These are phyloP conservation scores for Magnusiomyces clavatus DNA, from an alignment of 1,139 yeast species.

Conservation along the genomic window DNA sequence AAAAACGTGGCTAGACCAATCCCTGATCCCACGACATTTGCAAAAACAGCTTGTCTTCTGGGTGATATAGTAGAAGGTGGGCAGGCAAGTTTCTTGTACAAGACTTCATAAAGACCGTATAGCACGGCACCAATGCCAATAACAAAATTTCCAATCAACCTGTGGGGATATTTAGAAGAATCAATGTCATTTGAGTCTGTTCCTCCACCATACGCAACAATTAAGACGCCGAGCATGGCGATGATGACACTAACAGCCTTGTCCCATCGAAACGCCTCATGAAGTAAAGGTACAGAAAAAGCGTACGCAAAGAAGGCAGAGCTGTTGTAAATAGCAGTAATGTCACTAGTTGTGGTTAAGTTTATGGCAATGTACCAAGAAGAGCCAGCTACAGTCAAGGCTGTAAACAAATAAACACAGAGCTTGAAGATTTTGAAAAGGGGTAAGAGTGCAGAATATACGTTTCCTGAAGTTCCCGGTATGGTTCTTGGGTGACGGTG, in stretches of 20 bases:
- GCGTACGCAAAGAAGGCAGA: slow-evolving; percentile 84
- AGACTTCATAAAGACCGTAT: slow-evolving; percentile 80
- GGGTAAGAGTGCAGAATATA: slow-evolving; percentile 37
- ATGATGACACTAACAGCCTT: slow-evolving; percentile 63
- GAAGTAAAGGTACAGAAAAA: slow-evolving; percentile 67
- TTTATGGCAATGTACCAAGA: slow-evolving; percentile 86
- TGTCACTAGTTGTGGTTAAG: slow-evolving; percentile 74
- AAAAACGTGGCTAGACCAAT: slow-evolving; percentile 54
- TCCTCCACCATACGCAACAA: slow-evolving; percentile 68
- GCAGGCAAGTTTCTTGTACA: slow-evolving; percentile 68
- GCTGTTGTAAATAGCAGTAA: slow-evolving; percentile 86
- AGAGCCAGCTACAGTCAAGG: slow-evolving; percentile 68
- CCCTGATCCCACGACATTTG: slow-evolving; percentile 46
- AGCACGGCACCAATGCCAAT: slow-evolving; percentile 73
- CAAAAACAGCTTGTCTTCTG: slow-evolving; percentile 48
- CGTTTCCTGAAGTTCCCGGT: slow-evolving; percentile 13
- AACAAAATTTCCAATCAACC: slow-evolving; percentile 63
- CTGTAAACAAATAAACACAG: slow-evolving; percentile 42
- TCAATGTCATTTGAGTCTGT: slow-evolving; percentile 21
- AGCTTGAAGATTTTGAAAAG: slow-evolving; percentile 41
- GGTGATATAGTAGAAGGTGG: slow-evolving; percentile 59
- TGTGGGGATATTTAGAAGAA: slow-evolving; percentile 43
- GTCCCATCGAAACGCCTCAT: slow-evolving; percentile 55
- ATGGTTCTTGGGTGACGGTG: slow-evolving; percentile 3
- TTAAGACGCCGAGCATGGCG: slow-evolving; percentile 67